phyloP scores from a whole-genome alignment of 768 basidiomycete genomes.

The Mycena galericulata region DNA sequence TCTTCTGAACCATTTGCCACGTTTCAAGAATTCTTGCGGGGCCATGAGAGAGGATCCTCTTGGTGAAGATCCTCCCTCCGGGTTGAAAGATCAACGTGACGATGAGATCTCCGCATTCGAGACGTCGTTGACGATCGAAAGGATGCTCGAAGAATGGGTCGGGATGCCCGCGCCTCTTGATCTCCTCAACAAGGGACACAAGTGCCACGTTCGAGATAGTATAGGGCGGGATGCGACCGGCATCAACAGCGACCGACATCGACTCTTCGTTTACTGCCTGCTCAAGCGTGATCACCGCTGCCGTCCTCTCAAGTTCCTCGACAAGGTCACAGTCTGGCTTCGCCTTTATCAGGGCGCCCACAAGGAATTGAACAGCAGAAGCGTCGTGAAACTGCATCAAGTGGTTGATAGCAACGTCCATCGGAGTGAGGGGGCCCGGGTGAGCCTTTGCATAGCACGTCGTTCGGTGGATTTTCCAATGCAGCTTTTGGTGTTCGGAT shows the following conservation, averaged over 20 bases:
- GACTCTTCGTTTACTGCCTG: background rate
- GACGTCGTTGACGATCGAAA: background rate
- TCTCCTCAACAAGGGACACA: slow-evolving; percentile 4
- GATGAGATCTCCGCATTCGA: background rate
- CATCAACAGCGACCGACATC: background rate
- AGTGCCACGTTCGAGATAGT: slow-evolving; percentile 3
- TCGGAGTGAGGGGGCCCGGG: background rate
- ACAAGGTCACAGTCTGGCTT: background rate
- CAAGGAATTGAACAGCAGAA: background rate
- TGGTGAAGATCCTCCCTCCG: background rate
- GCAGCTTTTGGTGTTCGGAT: slow-evolving; percentile 13
- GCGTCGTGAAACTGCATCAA: slow-evolving; percentile 5
- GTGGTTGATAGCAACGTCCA: slow-evolving; percentile 5
- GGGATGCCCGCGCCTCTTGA: background rate
- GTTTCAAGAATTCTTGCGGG: background rate
- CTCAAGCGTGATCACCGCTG: slow-evolving; percentile 10
- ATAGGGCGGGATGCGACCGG: slow-evolving; percentile 11
- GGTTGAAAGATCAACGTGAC: background rate
- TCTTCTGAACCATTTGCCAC: background rate
- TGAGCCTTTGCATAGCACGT: background rate
- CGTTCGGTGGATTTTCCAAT: slow-evolving; percentile 2
- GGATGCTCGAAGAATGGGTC: slow-evolving; percentile 16
- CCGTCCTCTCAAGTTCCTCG: background rate
- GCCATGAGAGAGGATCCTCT: background rate
- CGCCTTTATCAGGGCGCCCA: slow-evolving; percentile 1